Evolutionary conservation across 495 filamentous ascomycete species (phyloP), one percentile per base, ranked within the genome.

Genomic region (Recurvomyces mirabilis): DNA sequence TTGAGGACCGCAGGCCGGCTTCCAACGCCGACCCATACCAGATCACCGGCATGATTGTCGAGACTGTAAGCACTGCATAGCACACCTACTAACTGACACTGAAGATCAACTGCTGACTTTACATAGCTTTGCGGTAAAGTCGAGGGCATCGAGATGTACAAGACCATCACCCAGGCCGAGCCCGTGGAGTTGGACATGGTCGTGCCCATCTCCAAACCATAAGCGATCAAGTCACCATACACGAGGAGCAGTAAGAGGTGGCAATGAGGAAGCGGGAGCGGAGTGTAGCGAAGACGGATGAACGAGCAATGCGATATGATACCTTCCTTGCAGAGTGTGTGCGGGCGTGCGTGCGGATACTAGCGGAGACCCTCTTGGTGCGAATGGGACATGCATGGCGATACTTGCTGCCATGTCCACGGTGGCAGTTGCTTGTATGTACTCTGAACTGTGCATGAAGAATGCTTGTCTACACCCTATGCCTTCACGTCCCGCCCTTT

Each of bases 11-110:
- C 61, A 75, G 91, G 55, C 91, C 91, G 34, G 91, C 91, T 33
- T 88, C 81, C 60, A 98, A 98, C 63, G 91, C 79, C 51, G 87
- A 93, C 68, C 91, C 91, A 20, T 98, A 98, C 71, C 88, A 87
- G 69, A 87, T 94, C 61, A 93, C 86, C 47, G 84, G 84, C 60
- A 91, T 94, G 61, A 82, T 93, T 59, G 83, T 88, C 65, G 81
- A 87, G 73, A 84, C 81, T 49, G 56, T 61, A 38, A 59, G 58
- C 47, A n/a, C n/a, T n/a, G n/a, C n/a, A n/a, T n/a, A n/a, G 3
- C 10, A 5, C 15, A 4, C 15, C 21, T 4, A 11, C 5, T 21
- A 12, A 4, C 13, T 36, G 7, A 7, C 12, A 25, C 3, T 14
- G 23, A 9, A 9, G 18, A 24, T 26, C 17, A 44, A n/a, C 7